These are phyloP conservation scores for Suillus lakei DNA, from an alignment of 768 basidiomycete genomes.

Conservation along the genomic window DNA sequence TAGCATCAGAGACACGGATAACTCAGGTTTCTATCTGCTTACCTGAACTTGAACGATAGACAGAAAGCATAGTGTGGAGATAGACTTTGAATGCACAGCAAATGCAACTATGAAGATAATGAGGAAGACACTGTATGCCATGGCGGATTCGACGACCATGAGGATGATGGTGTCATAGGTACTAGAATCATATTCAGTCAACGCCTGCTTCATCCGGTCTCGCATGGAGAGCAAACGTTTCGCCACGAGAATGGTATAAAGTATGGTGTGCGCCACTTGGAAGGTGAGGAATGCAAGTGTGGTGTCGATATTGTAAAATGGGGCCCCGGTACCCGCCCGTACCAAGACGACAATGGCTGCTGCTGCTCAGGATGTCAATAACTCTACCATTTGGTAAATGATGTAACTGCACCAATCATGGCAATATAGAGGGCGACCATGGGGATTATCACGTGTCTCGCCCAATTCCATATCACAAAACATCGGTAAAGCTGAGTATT, in stretches of 20 bases:
- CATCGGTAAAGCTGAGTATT: not conserved
- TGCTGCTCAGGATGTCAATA: not conserved
- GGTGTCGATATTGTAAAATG: not conserved
- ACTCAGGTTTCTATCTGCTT: not conserved
- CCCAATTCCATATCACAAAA: not conserved
- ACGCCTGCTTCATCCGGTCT: not conserved
- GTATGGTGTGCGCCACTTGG: not conserved
- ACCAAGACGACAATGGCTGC: not conserved
- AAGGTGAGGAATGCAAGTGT: not conserved
- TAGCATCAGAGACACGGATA: not conserved
- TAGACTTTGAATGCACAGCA: not conserved
- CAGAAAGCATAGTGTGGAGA: not conserved
- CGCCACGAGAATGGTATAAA: not conserved
- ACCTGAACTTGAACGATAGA: not conserved
- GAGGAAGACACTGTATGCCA: not conserved
- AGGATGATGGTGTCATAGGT: not conserved
- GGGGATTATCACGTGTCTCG: not conserved
- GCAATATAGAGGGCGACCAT: not conserved
- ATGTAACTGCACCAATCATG: not conserved
- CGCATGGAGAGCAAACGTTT: not conserved
- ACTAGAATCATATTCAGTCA: not conserved
- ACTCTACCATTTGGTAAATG: not conserved
- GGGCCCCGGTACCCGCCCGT: too few species aligned
- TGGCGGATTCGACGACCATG: not conserved
- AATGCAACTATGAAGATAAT: not conserved